These are phyloP conservation scores for Nothophytophthora sp. DNA, from an alignment of 352 stramenopile species.

Conservation along the genomic window DNA sequence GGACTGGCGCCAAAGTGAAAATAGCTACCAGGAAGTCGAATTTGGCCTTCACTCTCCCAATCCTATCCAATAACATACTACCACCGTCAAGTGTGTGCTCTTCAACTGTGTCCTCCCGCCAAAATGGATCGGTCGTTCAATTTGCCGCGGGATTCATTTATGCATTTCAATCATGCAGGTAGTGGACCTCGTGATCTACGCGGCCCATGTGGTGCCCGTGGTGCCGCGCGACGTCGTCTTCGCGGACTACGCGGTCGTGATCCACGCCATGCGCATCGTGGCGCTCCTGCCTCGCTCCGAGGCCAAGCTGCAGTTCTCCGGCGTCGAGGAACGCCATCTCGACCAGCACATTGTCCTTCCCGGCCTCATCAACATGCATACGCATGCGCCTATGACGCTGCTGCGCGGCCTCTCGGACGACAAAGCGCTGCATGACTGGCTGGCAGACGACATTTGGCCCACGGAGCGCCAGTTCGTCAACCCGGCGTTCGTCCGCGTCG, in stretches of 20 bases:
- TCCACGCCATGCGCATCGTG: constrained; percentile 58
- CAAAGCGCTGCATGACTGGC: constrained; percentile 76
- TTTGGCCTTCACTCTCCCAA: too few species aligned
- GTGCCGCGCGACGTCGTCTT: constrained; percentile 65
- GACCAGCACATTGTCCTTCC: constrained; percentile 73
- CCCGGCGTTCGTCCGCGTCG: constrained; percentile 64
- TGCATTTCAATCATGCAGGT: constrained; percentile 18
- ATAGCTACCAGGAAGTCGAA: too few species aligned
- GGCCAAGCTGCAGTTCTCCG: constrained; percentile 43
- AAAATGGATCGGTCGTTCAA: constrained; percentile 1
- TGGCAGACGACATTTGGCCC: constrained; percentile 79
- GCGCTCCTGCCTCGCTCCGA: constrained; percentile 55
- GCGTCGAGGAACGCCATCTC: constrained; percentile 35
- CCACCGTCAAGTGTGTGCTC: too few species aligned
- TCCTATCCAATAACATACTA: too few species aligned
- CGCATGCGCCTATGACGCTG: constrained; percentile 80
- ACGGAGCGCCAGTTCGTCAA: constrained; percentile 74
- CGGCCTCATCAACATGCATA: constrained; percentile 82
- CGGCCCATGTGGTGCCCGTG: constrained; percentile 73
- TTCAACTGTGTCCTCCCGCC: too few species aligned
- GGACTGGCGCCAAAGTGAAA: too few species aligned
- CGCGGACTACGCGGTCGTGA: constrained; percentile 60
- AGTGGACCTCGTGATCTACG: constrained; percentile 67
- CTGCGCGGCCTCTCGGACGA: constrained; percentile 84
- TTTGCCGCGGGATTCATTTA: constrained; percentile 1